A percentile compares a stretch with the other conserved stretches of the same genome.
Evolutionary conservation across 352 stramenopile species (phyloP).

Genomic region (Pythium chondricola): DNA sequence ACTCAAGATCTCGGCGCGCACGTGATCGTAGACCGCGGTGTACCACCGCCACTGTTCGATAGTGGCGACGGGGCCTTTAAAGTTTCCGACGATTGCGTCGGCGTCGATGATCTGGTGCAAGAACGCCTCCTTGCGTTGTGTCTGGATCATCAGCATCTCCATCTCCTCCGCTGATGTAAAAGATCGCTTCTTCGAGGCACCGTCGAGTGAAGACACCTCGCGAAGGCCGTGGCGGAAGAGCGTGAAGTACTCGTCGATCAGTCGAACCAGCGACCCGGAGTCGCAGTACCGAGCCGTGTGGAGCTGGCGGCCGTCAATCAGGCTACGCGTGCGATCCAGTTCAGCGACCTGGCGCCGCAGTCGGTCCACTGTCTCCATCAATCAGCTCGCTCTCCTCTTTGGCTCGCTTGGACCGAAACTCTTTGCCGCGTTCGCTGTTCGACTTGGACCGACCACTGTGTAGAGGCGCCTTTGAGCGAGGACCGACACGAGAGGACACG

Average conservation of each 20-base stretch:
- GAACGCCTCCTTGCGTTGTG: constrained; percentile 3
- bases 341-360: not conserved
- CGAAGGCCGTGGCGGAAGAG: constrained; percentile 4
- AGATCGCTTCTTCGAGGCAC: not conserved
- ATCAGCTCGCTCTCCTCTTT: not conserved
- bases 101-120: constrained; percentile 1
- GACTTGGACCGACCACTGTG: too few species aligned
- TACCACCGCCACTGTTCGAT: constrained; percentile 12
- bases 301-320: not conserved
- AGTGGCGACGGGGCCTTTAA: not conserved
- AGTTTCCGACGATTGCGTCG: not conserved
- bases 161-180: too few species aligned
- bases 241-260: constrained; percentile 6
- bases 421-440: constrained; percentile 16
- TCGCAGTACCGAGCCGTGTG: not conserved
- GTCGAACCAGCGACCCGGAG: not conserved
- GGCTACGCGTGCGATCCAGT: not conserved
- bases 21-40: constrained; percentile 1
- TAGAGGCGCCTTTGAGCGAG: too few species aligned
- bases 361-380: not conserved
- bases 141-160: too few species aligned
- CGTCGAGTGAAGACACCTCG: too few species aligned
- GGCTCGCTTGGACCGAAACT: constrained; percentile 1
- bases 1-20: not conserved
- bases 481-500: too few species aligned